These are phyloP conservation scores for Dimocarpus longan DNA, from an alignment of 345 rosid species.

Conservation along the genomic window DNA sequence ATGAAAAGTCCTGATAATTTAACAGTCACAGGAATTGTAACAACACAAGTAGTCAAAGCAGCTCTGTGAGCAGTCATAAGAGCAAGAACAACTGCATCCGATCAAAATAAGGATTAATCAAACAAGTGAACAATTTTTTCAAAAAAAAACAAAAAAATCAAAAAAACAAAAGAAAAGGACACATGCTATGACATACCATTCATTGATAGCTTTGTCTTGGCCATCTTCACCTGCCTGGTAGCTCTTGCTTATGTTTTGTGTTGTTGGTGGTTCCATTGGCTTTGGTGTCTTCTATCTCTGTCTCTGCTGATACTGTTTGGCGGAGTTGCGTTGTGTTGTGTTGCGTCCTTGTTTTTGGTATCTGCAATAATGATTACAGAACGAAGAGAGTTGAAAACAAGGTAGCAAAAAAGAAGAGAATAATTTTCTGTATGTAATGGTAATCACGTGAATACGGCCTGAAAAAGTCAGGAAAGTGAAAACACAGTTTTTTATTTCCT, in stretches of 20 bases:
- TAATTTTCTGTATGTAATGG: neutral
- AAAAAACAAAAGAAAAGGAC: neutral
- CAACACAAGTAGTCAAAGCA: conserved; percentile 49
- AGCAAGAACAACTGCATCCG: conserved; percentile 56
- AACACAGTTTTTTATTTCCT: neutral
- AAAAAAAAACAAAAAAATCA: neutral
- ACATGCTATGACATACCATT: conserved; percentile 32
- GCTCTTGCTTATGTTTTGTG: conserved; percentile 36
- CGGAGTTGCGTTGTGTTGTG: neutral
- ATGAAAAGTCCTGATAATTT: neutral
- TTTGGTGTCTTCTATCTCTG: neutral
- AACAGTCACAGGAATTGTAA: conserved; percentile 17
- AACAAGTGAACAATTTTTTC: neutral
- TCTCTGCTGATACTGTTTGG: neutral
- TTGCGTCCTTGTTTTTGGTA: neutral
- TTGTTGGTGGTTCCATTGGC: conserved; percentile 47
- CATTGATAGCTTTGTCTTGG: conserved; percentile 36
- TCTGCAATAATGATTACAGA: neutral
- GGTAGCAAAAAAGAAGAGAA: neutral
- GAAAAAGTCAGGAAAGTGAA: neutral
- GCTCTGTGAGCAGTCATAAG: conserved; percentile 43
- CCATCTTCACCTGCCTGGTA: conserved; percentile 39
- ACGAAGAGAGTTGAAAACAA: neutral
- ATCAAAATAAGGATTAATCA: neutral
- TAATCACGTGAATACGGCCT: conserved; percentile 15